Evolutionary conservation across 1,284 basidiomycete species (phyloP), one percentile per base, ranked within the genome.

Genomic region (Athelia sp.): DNA sequence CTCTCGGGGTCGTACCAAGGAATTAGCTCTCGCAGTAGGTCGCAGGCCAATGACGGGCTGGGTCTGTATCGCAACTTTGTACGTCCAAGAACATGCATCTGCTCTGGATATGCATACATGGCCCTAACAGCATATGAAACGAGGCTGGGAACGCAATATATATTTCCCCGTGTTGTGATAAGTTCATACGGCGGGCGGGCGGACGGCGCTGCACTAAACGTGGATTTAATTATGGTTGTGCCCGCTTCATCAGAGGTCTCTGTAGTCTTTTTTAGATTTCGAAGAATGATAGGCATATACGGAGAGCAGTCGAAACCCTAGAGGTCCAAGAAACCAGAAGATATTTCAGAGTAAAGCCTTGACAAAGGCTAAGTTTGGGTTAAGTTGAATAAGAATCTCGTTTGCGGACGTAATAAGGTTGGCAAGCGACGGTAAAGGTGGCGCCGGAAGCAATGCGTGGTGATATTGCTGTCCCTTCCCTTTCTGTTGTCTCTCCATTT

Each of bases 11-110:
- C 50, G 49, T 62, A 61, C 49, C 58, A 58, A 45, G 68, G 62
- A 42, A 75, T 59, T 50, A 75, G 61, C 4, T 69, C 60, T 13
- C 61, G 65, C 2, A 76, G 56, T 35, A 74, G 52, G 54, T 73
- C 67, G 35, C 62, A 61, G 36, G 61, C 54, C 15, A 54, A 52
- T 47, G 58, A 48, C 38, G 52, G 24, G 9, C 64, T 58, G 8
- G 51, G 47, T 18, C 57, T 48, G 54, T 71, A 73, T 29, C 43
- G 52, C 2, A 73, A 17, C 24, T 64, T 63, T 2, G 56, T 55
- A 13, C 47, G 24, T 0, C 67, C 70, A 4, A 67, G 44, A 9
- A 54, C 17, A 53, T 70, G 58, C 8, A 79, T 44, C 21, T 68
- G 60, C 38, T 79, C 72, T 1, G 72, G 65, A 50, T 61, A 62